Conservation (phyloP, 2,329 filamentous ascomycete species). For the Neopestalotiopsis sp. region DNA sequence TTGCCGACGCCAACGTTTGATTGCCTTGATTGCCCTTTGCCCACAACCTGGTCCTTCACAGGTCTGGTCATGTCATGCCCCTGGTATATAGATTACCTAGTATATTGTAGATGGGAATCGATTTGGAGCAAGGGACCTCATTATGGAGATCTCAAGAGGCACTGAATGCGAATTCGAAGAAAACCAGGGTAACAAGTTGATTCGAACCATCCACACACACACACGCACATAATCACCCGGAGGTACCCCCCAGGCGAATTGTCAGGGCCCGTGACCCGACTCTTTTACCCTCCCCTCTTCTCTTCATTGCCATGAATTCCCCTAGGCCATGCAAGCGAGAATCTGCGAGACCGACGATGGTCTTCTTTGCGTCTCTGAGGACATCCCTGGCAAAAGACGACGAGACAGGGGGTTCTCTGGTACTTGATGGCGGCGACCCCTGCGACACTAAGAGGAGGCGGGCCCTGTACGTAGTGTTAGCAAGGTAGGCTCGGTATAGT, state of each 20-base stretch:
- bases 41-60: background rate
- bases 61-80: background rate
- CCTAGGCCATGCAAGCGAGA: background rate
- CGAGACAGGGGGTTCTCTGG: background rate
- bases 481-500: background rate
- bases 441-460: slow-evolving; percentile 3
- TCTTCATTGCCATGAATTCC: background rate
- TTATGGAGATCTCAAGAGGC: slow-evolving; percentile 7
- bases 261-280: background rate
- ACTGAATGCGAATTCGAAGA: slow-evolving; percentile 8
- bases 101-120: background rate
- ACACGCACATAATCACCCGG: background rate
- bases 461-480: background rate
- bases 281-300: background rate
- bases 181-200: too few species aligned
- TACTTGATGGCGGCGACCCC: background rate
- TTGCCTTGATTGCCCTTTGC: background rate
- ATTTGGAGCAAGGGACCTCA: background rate
- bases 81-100: background rate
- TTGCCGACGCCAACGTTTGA: background rate
- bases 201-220: background rate
- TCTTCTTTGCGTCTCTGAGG: background rate
- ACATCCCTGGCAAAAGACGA: background rate
- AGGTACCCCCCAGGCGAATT: background rate
- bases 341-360: background rate